Base-by-base conservation (phyloP, 2,329 filamentous ascomycete genomes). In the Sporothrix luriei region DNA sequence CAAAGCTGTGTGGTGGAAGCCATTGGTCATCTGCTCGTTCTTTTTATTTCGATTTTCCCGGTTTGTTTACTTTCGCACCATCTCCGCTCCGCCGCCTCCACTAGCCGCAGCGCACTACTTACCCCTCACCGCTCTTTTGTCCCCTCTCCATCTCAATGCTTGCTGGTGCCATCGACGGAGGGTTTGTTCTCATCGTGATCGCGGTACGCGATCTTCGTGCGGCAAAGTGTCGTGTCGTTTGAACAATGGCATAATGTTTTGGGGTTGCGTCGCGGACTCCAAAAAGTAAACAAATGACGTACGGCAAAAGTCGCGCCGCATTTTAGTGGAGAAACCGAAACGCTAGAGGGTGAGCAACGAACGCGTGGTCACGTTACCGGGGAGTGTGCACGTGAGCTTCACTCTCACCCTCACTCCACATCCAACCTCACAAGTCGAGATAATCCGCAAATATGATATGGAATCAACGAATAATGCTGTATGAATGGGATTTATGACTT, bases 221-320 rank as follows among this genome's bases (percentile, higher is more conserved):
- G 29, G 16, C 9, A 33, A n/a, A n/a, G 19, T n/a, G 26, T 51
- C 46, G 26, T 65, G 46, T 43, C 46, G 33, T 49, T 14, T 49
- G 48, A 26, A 19, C 57, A 43, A 62, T 13, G 43, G 61, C 61
- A 64, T 64, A 49, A 64, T 26, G 13, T 43, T 43, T 9, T 13
- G 11, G 14, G 33, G 40, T 43, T 43, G 13, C 29, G 29, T 11
- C 14, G 51, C 51, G 26, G 21, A 29, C 51, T 14, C 26, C 54
- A 2, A 4, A 59, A 71, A 70, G 71, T 72, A 72, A 70, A 71
- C 68, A 71, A 70, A 71, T 71, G 70, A 71, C 70, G 70, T 71
- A 43, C 40, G 4, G 14, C 7, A 26, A 26, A 48, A 26, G 21
- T 24, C 48, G 64, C 64, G 64, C 33, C 64, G 64, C 64, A 49